A percentile compares a stretch with the other conserved stretches of the same genome.
These are phyloP conservation scores for Fusarium protoensiforme DNA, from an alignment of 2,329 filamentous ascomycete species.

Conservation along the genomic window DNA sequence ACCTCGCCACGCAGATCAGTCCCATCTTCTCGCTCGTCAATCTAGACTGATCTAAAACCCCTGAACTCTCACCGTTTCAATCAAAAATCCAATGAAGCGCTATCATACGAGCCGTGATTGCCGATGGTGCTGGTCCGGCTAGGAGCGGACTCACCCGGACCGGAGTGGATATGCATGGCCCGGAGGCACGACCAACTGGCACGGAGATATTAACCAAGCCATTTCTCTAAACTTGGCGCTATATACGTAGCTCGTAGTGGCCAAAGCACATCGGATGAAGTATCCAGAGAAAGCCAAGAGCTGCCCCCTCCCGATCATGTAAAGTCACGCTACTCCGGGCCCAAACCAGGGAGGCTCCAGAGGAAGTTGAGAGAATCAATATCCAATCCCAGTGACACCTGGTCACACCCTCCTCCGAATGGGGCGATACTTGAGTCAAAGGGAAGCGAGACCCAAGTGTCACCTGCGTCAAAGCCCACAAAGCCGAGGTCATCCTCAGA, in stretches of 20 bases:
- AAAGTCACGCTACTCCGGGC: background rate
- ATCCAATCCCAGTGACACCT: conserved; percentile 14
- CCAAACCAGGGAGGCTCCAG: conserved; percentile 25
- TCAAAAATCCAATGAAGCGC: too few relatives aligned
- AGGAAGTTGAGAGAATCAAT: conserved; percentile 26
- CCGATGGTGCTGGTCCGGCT: background rate
- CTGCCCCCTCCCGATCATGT: background rate
- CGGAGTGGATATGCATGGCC: background rate
- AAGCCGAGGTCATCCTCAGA: background rate
- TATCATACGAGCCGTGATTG: background rate
- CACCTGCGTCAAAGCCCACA: conserved; percentile 7
- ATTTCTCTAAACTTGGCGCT: background rate
- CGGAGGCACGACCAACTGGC: too few relatives aligned
- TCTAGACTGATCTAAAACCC: background rate
- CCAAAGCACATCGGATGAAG: background rate
- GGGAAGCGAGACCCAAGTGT: conserved; percentile 17
- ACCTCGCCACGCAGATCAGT: background rate
- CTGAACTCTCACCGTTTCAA: background rate
- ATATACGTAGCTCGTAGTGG: background rate
- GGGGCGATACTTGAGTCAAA: conserved; percentile 26
- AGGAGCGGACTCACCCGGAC: conserved; percentile 10
- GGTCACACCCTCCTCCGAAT: conserved; percentile 15
- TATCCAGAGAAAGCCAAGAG: background rate
- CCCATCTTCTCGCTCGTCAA: background rate
- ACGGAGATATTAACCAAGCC: background rate